phyloP scores from a whole-genome alignment of 345 rosid species.

The Lepidium sativum region DNA sequence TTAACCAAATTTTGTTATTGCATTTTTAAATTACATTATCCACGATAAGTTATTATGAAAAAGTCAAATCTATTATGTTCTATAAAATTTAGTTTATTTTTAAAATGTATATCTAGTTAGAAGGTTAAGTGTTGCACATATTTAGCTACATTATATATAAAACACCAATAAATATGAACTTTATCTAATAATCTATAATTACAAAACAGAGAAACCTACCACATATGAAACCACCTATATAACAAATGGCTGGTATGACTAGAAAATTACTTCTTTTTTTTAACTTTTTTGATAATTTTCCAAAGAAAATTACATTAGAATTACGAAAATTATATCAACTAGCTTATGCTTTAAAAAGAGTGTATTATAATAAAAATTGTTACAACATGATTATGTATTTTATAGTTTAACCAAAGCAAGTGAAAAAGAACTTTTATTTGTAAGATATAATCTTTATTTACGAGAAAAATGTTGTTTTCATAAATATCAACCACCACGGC shows the following conservation, averaged over 20 bases:
- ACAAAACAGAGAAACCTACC: not conserved
- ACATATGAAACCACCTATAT: not conserved
- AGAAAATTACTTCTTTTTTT: too few species aligned
- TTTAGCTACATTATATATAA: not conserved
- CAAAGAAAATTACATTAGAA: too few species aligned
- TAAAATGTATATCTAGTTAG: not conserved
- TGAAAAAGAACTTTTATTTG: not conserved
- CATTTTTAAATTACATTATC: not conserved
- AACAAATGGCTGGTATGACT: not conserved
- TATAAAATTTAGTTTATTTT: not conserved
- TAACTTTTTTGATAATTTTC: too few species aligned
- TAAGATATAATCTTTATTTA: not conserved
- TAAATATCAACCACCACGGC: not conserved
- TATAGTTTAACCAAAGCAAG: not conserved
- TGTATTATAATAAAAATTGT: not conserved
- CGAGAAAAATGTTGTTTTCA: not conserved
- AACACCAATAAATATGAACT: not conserved
- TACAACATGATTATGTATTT: not conserved
- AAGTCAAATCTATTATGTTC: not conserved
- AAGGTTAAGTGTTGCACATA: not conserved
- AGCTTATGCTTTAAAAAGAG: too few species aligned
- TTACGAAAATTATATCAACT: too few species aligned
- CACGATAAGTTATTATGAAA: not conserved
- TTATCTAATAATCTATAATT: not conserved
- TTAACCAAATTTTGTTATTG: not conserved